phyloP scores from a whole-genome alignment of 768 basidiomycete genomes.

The Tylopilus intermedius region DNA sequence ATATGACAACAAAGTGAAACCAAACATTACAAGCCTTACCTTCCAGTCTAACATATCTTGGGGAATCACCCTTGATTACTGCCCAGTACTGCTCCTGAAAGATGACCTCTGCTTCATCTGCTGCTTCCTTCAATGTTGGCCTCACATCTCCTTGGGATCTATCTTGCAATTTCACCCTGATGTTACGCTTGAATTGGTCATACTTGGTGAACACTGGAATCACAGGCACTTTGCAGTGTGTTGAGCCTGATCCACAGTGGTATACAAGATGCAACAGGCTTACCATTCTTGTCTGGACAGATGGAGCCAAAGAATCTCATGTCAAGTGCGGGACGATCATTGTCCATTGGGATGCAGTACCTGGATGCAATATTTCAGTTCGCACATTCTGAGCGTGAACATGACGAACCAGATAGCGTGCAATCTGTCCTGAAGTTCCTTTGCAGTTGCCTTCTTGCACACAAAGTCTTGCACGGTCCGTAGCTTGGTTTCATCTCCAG shows the following conservation, averaged over 20 bases:
- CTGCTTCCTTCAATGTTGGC: neutral
- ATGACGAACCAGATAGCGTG: neutral
- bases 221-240: neutral
- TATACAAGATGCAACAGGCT: neutral
- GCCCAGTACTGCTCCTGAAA: neutral
- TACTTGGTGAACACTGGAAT: neutral
- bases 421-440: neutral
- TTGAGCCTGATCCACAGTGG: neutral
- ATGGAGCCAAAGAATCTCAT: neutral
- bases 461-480: neutral
- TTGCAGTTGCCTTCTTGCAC: neutral
- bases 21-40: neutral
- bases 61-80: neutral
- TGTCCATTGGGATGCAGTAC: neutral
- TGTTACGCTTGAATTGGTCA: neutral
- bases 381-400: neutral
- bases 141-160: neutral
- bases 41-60: neutral
- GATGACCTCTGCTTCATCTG: neutral
- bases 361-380: neutral
- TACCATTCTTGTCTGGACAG: neutral
- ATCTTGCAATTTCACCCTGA: neutral
- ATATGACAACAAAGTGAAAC: neutral
- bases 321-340: neutral
- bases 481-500: neutral